Base-by-base conservation (phyloP, 306 rosid species). In the Casuarina equisetifolia region DNA sequence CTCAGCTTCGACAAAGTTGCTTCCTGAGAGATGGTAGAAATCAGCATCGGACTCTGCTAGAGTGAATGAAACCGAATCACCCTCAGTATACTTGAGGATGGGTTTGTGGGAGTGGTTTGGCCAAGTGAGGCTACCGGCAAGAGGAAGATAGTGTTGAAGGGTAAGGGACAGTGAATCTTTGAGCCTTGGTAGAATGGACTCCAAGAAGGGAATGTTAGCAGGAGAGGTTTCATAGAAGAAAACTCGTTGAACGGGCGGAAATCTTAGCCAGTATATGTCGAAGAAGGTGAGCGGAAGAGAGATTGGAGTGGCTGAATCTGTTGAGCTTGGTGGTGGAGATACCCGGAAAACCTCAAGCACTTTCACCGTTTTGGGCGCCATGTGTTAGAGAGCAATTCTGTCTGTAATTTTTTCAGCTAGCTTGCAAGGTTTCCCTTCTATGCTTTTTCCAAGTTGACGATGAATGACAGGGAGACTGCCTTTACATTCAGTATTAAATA, bases 81-180 rank as follows among this genome's bases (percentile, higher is more conserved):
- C 32, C 1, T 25, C 32, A 25, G 32, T 25, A 25, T 25, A 25
- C 32, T 25, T 25, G 32, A 25, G 32, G 32, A 25, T 25, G 32
- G 32, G 32, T 25, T 25, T 25, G 32, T 25, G 32, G 32, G 32
- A 25, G 32, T 25, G 1, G 1, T 25, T 25, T 25, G 32, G 32
- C 32, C 32, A 25, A 25, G 32, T 25, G 12, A 89, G 58, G 1
- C 70, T 84, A 2, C 90, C 90, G 7, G 89, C 87, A 1, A 89
- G 86, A 46, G 88, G 85, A n/a, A 80, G 71, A 62, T 81, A 91
- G 81, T 86, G 79, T 6, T 72, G 84, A 76, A 91, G 93, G n/a
- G 93, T 78, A 35, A 77, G 86, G 20, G 92, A 84, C 79, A 89
- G 96, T 4, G 90, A 75, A 25, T 25, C 32, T 25, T 25, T 25